A percentile compares a stretch with the other conserved stretches of the same genome.
Conservation (phyloP, 2,329 filamentous ascomycete species). For the Aspergillus niger region DNA sequence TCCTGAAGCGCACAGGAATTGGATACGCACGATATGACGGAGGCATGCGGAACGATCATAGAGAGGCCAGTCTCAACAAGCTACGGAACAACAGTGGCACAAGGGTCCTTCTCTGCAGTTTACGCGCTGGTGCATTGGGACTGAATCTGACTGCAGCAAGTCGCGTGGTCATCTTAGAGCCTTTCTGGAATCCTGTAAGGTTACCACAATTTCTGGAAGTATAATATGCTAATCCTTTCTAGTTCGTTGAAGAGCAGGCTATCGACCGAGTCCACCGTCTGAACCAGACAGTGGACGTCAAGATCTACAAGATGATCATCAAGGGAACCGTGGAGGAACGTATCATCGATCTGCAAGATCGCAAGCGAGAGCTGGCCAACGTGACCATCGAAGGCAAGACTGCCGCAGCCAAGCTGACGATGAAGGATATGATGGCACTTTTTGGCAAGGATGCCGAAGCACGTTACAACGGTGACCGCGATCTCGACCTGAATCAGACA, state of each 20-base stretch:
- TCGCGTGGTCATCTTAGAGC: conserved; percentile 90
- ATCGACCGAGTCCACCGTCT: conserved; percentile 98
- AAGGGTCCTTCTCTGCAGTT: conserved; percentile 83
- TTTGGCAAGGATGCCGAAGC: conserved; percentile 72
- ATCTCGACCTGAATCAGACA: conserved; percentile 39
- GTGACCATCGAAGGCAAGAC: conserved; percentile 81
- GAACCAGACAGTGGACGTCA: conserved; percentile 91
- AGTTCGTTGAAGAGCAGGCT: conserved; percentile 97
- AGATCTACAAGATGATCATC: conserved; percentile 93
- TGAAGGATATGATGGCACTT: conserved; percentile 90
- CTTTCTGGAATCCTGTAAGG: conserved; percentile 93
- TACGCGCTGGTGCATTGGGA: conserved; percentile 90
- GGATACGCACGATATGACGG: conserved; percentile 90
- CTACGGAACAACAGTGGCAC: conserved; percentile 74
- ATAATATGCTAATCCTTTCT: conserved; percentile 19
- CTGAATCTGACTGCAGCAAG: conserved; percentile 93
- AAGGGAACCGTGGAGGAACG: conserved; percentile 85
- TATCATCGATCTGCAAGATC: conserved; percentile 91
- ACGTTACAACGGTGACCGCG: conserved; percentile 43
- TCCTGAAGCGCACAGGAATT: conserved; percentile 73
- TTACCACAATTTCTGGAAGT: conserved; percentile 12
- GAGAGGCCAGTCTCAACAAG: conserved; percentile 79
- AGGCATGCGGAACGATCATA: conserved; percentile 87
- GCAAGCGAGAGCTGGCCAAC: conserved; percentile 88
- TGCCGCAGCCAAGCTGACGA: conserved; percentile 78